These are phyloP conservation scores for Fragaria iinumae DNA, from an alignment of 306 rosid species.

Conservation along the genomic window DNA sequence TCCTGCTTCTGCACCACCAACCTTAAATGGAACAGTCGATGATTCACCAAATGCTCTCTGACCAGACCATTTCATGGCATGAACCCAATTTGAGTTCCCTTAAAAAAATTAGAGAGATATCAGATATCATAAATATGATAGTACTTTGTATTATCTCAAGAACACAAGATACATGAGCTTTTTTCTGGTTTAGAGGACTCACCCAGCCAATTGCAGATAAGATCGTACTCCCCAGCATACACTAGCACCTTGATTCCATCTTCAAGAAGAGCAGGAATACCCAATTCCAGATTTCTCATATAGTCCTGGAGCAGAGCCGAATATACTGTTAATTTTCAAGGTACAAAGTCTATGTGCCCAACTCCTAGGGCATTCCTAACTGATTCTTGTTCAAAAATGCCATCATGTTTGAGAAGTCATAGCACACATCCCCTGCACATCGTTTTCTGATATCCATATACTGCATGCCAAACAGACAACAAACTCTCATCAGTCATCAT, in stretches of 20 bases:
- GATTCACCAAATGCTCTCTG: conserved; percentile 51
- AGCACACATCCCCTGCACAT: conserved; percentile 58
- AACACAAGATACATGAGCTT: not conserved
- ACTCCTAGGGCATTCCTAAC: conserved; percentile 78
- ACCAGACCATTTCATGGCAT: conserved; percentile 90
- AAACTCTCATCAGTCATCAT: conserved; percentile 5
- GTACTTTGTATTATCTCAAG: too few species aligned
- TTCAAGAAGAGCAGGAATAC: conserved; percentile 78
- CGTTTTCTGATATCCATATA: conserved; percentile 80
- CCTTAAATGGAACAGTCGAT: conserved; percentile 46
- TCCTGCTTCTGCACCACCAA: conserved; percentile 78
- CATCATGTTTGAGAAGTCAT: conserved; percentile 77
- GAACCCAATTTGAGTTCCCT: conserved; percentile 95
- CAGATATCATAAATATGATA: not conserved
- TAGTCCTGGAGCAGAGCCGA: conserved; percentile 62
- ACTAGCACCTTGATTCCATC: conserved; percentile 81
- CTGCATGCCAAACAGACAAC: conserved; percentile 42
- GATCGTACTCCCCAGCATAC: conserved; percentile 93
- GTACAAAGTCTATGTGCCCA: conserved; percentile 62
- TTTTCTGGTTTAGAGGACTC: conserved; percentile 18
- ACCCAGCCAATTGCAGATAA: conserved; percentile 97
- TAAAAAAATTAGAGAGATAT: not conserved
- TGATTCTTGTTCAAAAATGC: conserved; percentile 55
- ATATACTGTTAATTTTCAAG: conserved; percentile 66
- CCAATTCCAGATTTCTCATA: conserved; percentile 96